Base-by-base conservation (phyloP, 805 yeast species). In the Yamadazyma sp. region DNA sequence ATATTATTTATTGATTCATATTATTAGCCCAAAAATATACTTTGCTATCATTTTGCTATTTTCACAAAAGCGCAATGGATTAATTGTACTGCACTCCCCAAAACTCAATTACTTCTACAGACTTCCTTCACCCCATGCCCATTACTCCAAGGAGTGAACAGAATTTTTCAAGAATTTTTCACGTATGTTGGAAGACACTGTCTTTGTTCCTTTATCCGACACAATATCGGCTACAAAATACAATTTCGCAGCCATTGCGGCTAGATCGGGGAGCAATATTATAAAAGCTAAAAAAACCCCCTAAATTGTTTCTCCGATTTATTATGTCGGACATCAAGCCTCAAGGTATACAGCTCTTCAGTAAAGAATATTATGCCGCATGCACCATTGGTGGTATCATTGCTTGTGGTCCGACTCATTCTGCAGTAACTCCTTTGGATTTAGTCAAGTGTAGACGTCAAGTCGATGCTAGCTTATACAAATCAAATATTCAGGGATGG, bases 361-460 rank as follows among this genome's bases (percentile, higher is more conserved):
- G 85, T 3, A 63, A 71, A 15, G 80, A 82, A 57, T 84, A 80
- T 67, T 84, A 72, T 64, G 68, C 70, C 38, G 80, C 90, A 37
- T 85, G 95, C 62, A 80, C 89, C 3, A 34, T 81, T 26, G 95
- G 90, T 32, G 95, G 91, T 50, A 73, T 81, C 38, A 50, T 84
- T 37, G 97, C 98, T 2, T 91, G 98, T 71, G 97, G 97, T 11
- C 96, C 98, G 22, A 91, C 98, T 10, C 99, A 91, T 62, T 80
- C 96, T 1, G 77, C 84, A 3, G 95, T 93, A 17, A 86, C 96
- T 5, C 98, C 98, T 3, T 72, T 91, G 41, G 99, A 91, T 66
- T 68, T 93, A 39, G 95, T 93, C 57, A 91, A 91, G 67, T 85
- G 95, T 68, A 82, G 98, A 59, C 72, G 91, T 50, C 98, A 91